Evolutionary conservation across 1,284 basidiomycete genomes (phyloP).

Genomic region (Golubevia pallescens): DNA sequence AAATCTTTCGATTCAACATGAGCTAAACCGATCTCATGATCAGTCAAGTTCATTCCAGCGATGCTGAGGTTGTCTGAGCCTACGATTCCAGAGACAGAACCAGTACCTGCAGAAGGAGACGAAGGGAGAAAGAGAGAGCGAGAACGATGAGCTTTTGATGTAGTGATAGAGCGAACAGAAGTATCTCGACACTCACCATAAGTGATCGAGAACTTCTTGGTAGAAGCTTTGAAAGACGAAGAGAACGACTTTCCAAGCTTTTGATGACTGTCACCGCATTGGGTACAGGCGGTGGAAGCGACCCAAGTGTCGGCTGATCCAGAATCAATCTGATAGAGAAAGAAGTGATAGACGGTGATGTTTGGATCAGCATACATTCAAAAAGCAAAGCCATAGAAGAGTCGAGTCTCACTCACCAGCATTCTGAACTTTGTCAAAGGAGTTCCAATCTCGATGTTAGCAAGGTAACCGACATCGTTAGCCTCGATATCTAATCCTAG

Average conservation of each 20-base stretch:
- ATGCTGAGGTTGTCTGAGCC: constrained; percentile 74
- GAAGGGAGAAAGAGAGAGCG: too few relatives aligned
- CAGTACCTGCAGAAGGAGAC: constrained; percentile 67
- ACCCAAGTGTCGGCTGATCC: constrained; percentile 83
- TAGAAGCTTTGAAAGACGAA: constrained; percentile 71
- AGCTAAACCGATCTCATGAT: constrained; percentile 78
- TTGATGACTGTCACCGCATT: constrained; percentile 67
- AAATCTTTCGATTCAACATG: constrained; percentile 74
- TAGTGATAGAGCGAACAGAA: too few relatives aligned
- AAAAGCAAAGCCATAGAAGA: background rate
- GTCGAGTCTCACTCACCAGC: constrained; percentile 68
- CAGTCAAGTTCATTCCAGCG: constrained; percentile 72
- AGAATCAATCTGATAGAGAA: constrained; percentile 69
- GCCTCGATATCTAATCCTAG: constrained; percentile 77
- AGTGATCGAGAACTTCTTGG: constrained; percentile 73
- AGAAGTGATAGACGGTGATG: background rate
- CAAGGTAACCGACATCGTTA: constrained; percentile 73
- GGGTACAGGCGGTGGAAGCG: constrained; percentile 28
- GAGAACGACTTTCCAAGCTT: constrained; percentile 75
- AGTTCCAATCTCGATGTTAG: constrained; percentile 77
- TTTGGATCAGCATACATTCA: too few relatives aligned
- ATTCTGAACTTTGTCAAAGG: constrained; percentile 76
- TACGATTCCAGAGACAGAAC: constrained; percentile 74
- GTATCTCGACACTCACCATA: too few relatives aligned
- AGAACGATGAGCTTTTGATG: too few relatives aligned